These are phyloP conservation scores for Byssoonygena ceratinophila DNA, from an alignment of 2,329 filamentous ascomycete genomes.

Conservation along the genomic window DNA sequence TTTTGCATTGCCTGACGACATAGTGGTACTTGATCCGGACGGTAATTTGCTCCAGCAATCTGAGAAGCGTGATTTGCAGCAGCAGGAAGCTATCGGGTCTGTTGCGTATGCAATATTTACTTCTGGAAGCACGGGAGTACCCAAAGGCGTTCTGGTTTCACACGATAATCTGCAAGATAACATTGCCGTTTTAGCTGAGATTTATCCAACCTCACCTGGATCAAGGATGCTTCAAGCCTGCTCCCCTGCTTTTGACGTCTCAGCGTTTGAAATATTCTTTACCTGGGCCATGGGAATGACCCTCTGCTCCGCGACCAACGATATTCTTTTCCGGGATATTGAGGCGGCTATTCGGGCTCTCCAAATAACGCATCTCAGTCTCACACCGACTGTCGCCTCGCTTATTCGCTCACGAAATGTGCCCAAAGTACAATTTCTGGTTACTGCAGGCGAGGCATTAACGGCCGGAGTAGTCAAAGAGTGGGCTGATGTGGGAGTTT, in stretches of 20 bases:
- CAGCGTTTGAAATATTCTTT: constrained; percentile 84
- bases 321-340: constrained; percentile 62
- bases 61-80: background rate
- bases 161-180: constrained; percentile 68
- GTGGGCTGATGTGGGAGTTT: constrained; percentile 60
- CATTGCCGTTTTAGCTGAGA: constrained; percentile 51
- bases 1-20: background rate
- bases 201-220: constrained; percentile 50
- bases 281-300: constrained; percentile 69
- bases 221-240: constrained; percentile 69
- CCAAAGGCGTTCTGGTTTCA: constrained; percentile 70
- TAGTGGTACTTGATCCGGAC: constrained; percentile 2
- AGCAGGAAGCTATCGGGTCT: constrained; percentile 31
- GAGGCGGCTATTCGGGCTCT: constrained; percentile 55
- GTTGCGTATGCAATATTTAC: constrained; percentile 73
- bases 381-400: constrained; percentile 76
- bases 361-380: constrained; percentile 64
- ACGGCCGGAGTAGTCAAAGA: constrained; percentile 57
- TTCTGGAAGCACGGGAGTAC: constrained; percentile 68
- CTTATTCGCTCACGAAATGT: constrained; percentile 59
- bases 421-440: constrained; percentile 61
- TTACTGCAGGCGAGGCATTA: constrained; percentile 72
- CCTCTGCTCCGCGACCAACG: constrained; percentile 63
- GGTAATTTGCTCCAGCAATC: background rate
- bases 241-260: constrained; percentile 77